phyloP scores from a whole-genome alignment of 805 yeast genomes.

The Candida takata region DNA sequence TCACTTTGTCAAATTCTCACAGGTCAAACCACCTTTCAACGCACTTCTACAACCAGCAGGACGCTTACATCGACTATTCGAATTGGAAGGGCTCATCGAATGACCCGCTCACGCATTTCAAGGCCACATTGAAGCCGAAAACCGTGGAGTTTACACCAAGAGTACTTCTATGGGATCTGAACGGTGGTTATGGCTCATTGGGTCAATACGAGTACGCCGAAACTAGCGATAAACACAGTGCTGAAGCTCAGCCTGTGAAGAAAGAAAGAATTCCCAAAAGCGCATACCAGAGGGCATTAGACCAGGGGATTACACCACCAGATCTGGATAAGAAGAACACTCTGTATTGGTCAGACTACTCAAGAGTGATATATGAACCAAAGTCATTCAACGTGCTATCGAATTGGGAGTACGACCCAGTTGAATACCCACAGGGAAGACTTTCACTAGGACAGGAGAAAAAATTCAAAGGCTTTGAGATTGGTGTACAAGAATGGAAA shows the following conservation, averaged over 20 bases:
- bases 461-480: constrained; percentile 39
- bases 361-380: constrained; percentile 61
- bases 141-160: constrained; percentile 73
- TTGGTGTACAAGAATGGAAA: constrained; percentile 58
- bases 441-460: constrained; percentile 23
- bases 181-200: constrained; percentile 70
- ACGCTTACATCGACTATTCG: constrained; percentile 52
- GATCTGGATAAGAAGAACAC: constrained; percentile 36
- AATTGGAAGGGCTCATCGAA: constrained; percentile 20
- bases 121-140: constrained; percentile 28
- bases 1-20: constrained; percentile 70
- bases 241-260: constrained; percentile 25
- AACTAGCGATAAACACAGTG: not conserved
- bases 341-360: constrained; percentile 75
- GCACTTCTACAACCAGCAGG: constrained; percentile 79
- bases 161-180: constrained; percentile 71
- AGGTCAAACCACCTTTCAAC: constrained; percentile 67
- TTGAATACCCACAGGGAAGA: constrained; percentile 22
- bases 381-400: constrained; percentile 44
- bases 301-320: constrained; percentile 33
- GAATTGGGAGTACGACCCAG: constrained; percentile 52
- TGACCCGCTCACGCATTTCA: constrained; percentile 42
- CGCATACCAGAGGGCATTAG: constrained; percentile 59
- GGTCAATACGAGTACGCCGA: constrained; percentile 41
- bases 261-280: constrained; percentile 38